A percentile compares a stretch with the other conserved stretches of the same genome.
These are phyloP conservation scores for Mycena belliarum DNA, from an alignment of 768 basidiomycete genomes.

Conservation along the genomic window DNA sequence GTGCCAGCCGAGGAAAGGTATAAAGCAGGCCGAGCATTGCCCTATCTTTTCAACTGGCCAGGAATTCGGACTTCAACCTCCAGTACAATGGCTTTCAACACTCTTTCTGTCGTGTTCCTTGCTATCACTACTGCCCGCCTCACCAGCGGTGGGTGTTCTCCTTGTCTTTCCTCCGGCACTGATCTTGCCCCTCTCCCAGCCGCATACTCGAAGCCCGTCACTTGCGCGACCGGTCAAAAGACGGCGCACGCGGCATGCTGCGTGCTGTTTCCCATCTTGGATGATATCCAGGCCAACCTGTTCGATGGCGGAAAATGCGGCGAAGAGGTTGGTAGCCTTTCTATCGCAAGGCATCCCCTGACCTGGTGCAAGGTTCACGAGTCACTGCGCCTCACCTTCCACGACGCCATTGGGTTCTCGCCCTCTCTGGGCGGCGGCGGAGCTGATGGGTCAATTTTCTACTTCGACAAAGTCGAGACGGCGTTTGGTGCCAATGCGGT, in stretches of 20 bases:
- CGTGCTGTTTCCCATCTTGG: constrained; percentile 6
- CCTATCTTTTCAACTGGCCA: neutral
- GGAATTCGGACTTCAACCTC: constrained; percentile 7
- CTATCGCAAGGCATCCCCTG: no score
- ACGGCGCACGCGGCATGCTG: constrained; percentile 6
- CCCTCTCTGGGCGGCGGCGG: constrained; percentile 14
- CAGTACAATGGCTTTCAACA: constrained; percentile 7
- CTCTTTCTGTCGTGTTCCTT: constrained; percentile 1
- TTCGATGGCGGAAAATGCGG: constrained; percentile 10
- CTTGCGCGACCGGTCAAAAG: constrained; percentile 1
- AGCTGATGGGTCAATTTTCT: constrained; percentile 39
- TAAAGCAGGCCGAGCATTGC: neutral
- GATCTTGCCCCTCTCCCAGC: neutral
- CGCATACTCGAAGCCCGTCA: constrained; percentile 1
- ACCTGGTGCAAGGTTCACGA: neutral
- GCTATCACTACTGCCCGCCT: constrained; percentile 3
- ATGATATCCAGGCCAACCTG: constrained; percentile 4
- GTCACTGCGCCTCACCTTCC: constrained; percentile 15
- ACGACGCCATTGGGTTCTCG: constrained; percentile 23
- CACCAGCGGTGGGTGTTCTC: constrained; percentile 1
- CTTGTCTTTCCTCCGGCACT: neutral
- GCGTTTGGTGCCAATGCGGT: constrained; percentile 33
- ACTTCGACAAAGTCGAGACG: constrained; percentile 34
- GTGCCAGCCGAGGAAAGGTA: neutral
- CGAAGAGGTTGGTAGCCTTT: constrained; percentile 4